Base-by-base conservation (phyloP, 129 eudicot genomes). In the Ambrosia artemisiifolia region DNA sequence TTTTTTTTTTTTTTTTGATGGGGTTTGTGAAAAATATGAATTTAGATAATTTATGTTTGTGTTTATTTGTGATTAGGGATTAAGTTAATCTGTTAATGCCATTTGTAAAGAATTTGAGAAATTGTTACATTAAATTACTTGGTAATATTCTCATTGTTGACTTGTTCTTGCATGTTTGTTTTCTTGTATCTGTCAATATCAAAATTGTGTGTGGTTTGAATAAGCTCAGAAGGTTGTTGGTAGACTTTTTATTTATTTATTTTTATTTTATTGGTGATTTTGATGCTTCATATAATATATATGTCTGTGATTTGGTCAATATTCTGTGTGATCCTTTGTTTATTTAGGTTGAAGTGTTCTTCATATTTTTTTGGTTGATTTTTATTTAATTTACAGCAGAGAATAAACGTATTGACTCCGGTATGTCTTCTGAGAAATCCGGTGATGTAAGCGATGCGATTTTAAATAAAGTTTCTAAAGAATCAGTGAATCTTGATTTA, bases 371-470 rank as follows among this genome's bases (percentile, higher is more conserved):
- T 56, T 69, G 12, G 9, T 60, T 46, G 28, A 24, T 24, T 24
- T 24, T 24, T 24, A 24, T 69, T 69, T 32, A 46, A 17, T 44
- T 73, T 88, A 60, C 96, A 95, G 96, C 89, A 32, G 84, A 67
- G 55, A 91, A 81, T 71, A 79, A 74, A 59, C 83, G 69, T 73
- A 75, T 63, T 50, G 96, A 75, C 71, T 82, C 77, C 43, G 84
- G 82, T 57, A 61, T 74, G 73, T 79, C 79, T 44, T 85, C 86
- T 9, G 85, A 74, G 69, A 92, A 82, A 75, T 82, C 88, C 13
- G 85, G 78, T 57, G 94, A 88, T 73, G 94, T 86, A 79, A 88
- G 85, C 72, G 89, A 60, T 34, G 72, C 18, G 44, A 59, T 68
- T 69, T 35, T 80, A 48, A 79, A 83, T 48, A 79, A 75, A 72